Evolutionary conservation across 2,329 filamentous ascomycete genomes (phyloP), one percentile per base, ranked within the genome.

Genomic region (Aspergillus pseudotamarii): DNA sequence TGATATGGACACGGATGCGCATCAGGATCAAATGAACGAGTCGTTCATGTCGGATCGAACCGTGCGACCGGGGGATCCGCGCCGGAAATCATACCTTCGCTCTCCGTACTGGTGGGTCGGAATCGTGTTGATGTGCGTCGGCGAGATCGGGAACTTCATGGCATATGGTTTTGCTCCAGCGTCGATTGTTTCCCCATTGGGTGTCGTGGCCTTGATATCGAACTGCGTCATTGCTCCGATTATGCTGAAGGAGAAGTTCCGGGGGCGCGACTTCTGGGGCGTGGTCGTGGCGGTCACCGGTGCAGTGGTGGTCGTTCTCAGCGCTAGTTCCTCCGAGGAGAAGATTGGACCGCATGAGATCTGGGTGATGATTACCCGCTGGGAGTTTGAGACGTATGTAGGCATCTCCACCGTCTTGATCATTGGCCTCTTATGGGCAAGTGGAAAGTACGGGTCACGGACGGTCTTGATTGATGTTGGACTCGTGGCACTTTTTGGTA

Each of bases 101-200:
- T 97, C 93, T 41, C 93, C 93, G 1, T 97, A 95, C 75, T 99
- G 95, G 95, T 99, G 95, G 95, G 81, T 89, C 36, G 95, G 95
- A 23, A 94, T 98, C 68, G 86, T 96, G 19, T 84, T 99, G 64
- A 99, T 99, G 87, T 93, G 90, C 0, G 81, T 97, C 28, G 95
- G 95, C 62, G 95, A 99, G 81, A 90, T 91, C 74, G 95, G 95
- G 58, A 99, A 99, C 77, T 99, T 99, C 74, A 82, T 99, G 66
- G 95, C 95, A 0, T 99, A 99, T 74, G 95, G 95, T 28, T 99
- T 99, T 76, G 95, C 95, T 34, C 95, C 95, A 4, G 95, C 95
- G 9, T 98, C 95, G 16, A 97, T 99, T 71, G 95, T 99, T 48
- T 97, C 94, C 38, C 95, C 95, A 0, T 84, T 99, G 6, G 95